A percentile compares a stretch with the other conserved stretches of the same genome.
Conservation (phyloP, 176 grass and related monocot genomes). For the Triticum urartu region DNA sequence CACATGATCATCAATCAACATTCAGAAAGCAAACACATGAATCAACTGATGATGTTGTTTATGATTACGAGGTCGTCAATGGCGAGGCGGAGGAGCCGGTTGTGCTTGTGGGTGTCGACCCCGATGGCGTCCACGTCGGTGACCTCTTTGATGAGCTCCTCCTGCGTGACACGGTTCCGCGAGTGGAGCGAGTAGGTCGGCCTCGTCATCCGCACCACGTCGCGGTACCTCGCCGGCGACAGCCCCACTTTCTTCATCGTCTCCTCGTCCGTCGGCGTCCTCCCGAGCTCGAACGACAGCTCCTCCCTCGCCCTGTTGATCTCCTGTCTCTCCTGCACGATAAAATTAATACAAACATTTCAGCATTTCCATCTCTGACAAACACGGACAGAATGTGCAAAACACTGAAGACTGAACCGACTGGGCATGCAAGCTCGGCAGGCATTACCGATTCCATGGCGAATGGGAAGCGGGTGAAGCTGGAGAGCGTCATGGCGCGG, state of each 20-base stretch:
- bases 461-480: constrained; percentile 80
- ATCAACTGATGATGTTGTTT: neutral
- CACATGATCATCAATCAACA: neutral
- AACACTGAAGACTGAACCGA: neutral
- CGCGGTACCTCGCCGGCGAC: constrained; percentile 62
- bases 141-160: constrained; percentile 78
- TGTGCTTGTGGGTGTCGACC: constrained; percentile 55
- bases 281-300: constrained; percentile 73
- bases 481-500: constrained; percentile 69
- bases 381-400: neutral
- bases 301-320: constrained; percentile 57
- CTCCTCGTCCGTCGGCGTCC: constrained; percentile 66
- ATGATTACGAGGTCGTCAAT: constrained; percentile 80
- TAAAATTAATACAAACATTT: neutral
- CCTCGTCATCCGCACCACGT: constrained; percentile 59
- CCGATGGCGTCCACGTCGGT: constrained; percentile 54
- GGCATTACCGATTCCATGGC: constrained; percentile 72
- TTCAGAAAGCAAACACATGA: neutral
- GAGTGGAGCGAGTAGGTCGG: constrained; percentile 76
- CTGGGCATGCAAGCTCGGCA: neutral
- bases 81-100: constrained; percentile 71
- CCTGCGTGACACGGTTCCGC: constrained; percentile 69
- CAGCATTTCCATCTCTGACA: neutral
- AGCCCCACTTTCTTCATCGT: constrained; percentile 38
- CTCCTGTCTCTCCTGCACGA: constrained; percentile 57